Evolutionary conservation across 2,329 filamentous ascomycete species (phyloP).

Genomic region (Aureobasidium sp.): DNA sequence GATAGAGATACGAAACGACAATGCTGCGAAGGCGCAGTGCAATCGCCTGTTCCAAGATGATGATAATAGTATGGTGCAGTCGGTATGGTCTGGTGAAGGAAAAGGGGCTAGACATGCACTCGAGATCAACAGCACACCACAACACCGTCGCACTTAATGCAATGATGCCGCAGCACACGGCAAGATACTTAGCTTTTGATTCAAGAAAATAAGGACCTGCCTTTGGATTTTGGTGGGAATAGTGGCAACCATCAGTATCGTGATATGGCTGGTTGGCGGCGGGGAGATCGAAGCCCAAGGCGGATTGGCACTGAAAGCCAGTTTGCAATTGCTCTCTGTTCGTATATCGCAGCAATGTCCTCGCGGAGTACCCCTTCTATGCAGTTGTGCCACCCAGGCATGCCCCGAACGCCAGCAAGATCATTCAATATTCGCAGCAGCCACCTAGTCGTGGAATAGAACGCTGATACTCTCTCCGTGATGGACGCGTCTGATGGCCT

Average conservation of each 20-base stretch:
- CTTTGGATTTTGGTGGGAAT: neutral
- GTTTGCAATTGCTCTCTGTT: constrained; percentile 11
- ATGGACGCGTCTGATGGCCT: constrained; percentile 88
- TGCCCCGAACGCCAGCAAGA: constrained; percentile 7
- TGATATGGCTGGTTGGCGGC: neutral
- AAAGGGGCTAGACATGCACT: neutral
- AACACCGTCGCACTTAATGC: neutral
- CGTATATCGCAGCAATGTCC: constrained; percentile 10
- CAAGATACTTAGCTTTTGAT: neutral
- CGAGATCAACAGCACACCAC: neutral
- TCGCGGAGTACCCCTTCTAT: constrained; percentile 5
- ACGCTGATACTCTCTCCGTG: constrained; percentile 97
- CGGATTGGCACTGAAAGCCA: neutral
- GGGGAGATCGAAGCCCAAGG: neutral
- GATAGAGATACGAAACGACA: neutral
- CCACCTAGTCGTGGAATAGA: constrained; percentile 58
- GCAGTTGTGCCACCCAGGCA: neutral
- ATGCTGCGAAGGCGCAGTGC: neutral
- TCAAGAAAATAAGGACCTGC: neutral
- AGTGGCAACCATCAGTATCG: neutral
- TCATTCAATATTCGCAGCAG: neutral
- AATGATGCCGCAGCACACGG: neutral
- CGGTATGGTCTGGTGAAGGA: neutral
- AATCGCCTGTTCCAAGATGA: neutral
- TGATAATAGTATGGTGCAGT: neutral